Conservation (phyloP, 2,329 filamentous ascomycete genomes). For the Beauveria pseudobassiana region DNA sequence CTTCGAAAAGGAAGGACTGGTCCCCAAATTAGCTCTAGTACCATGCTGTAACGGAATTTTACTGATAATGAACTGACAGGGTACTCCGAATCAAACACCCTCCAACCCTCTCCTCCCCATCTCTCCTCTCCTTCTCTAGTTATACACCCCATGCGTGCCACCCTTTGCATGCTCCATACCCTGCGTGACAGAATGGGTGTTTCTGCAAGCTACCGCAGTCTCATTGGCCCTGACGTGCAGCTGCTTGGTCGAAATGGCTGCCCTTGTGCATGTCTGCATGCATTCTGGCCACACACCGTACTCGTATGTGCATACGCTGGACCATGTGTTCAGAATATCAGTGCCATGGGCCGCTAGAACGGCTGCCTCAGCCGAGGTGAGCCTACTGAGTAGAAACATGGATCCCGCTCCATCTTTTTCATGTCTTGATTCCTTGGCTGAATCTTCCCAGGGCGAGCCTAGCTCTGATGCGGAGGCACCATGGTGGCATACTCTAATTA, state of each 20-base stretch:
- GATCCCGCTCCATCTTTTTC: constrained; percentile 9
- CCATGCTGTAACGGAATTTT: neutral
- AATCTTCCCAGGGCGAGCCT: neutral
- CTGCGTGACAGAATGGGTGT: constrained; percentile 7
- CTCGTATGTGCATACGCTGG: constrained; percentile 2
- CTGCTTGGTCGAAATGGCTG: constrained; percentile 2
- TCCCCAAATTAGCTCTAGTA: neutral
- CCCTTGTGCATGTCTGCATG: neutral
- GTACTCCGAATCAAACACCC: neutral
- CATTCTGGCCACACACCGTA: neutral
- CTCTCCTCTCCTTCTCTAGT: neutral
- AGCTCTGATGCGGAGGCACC: constrained; percentile 10
- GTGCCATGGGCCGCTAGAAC: constrained; percentile 6
- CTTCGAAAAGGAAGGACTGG: constrained; percentile 3
- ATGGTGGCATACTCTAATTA: constrained; percentile 11
- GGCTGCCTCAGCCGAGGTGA: constrained; percentile 11
- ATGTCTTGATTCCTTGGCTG: constrained; percentile 8
- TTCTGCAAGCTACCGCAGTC: neutral
- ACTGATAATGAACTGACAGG: constrained; percentile 7
- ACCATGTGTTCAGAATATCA: constrained; percentile 9
- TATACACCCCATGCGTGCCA: constrained; percentile 5
- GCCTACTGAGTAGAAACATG: neutral
- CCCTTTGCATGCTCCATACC: constrained; percentile 8
- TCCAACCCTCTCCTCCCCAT: no score
- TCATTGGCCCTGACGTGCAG: neutral